phyloP scores from a whole-genome alignment of 176 grass and related monocot genomes.

The Avena atlantica region DNA sequence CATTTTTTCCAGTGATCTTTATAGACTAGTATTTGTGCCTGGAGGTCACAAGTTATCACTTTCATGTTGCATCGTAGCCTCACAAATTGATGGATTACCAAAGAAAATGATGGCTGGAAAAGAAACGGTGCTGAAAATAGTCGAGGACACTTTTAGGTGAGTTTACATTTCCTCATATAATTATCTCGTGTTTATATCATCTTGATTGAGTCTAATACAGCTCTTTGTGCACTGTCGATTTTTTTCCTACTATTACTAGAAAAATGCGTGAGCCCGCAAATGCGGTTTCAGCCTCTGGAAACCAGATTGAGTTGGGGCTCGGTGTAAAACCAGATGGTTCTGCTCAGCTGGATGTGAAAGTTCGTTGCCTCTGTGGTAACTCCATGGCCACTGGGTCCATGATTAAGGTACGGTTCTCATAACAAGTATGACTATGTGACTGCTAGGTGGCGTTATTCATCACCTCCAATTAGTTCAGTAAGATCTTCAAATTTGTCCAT shows the following conservation, averaged over 20 bases:
- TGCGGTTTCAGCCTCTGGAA: constrained; percentile 48
- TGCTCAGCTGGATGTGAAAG: constrained; percentile 53
- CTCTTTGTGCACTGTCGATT: constrained; percentile 28
- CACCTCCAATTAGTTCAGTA: neutral
- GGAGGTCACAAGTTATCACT: neutral
- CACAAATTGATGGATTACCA: constrained; percentile 35
- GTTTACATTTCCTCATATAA: constrained; percentile 15
- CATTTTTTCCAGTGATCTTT: constrained; percentile 7
- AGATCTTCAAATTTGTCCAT: constrained; percentile 34
- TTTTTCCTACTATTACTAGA: constrained; percentile 48
- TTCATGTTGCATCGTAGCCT: constrained; percentile 46
- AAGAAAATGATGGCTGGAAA: constrained; percentile 47
- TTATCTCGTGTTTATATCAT: neutral
- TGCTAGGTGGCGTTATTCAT: constrained; percentile 23
- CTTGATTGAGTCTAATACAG: constrained; percentile 2
- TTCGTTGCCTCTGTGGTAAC: constrained; percentile 75
- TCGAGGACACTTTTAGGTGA: constrained; percentile 75
- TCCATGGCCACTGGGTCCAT: constrained; percentile 53
- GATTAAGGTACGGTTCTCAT: constrained; percentile 68
- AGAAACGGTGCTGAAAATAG: constrained; percentile 62
- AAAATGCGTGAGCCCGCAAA: constrained; percentile 65
- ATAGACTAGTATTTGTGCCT: constrained; percentile 14
- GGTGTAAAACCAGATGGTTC: constrained; percentile 55
- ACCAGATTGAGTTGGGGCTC: constrained; percentile 38
- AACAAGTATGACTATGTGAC: constrained; percentile 27